These are phyloP conservation scores for Chenopodium album DNA, from an alignment of 148 eudicot species.

Conservation along the genomic window DNA sequence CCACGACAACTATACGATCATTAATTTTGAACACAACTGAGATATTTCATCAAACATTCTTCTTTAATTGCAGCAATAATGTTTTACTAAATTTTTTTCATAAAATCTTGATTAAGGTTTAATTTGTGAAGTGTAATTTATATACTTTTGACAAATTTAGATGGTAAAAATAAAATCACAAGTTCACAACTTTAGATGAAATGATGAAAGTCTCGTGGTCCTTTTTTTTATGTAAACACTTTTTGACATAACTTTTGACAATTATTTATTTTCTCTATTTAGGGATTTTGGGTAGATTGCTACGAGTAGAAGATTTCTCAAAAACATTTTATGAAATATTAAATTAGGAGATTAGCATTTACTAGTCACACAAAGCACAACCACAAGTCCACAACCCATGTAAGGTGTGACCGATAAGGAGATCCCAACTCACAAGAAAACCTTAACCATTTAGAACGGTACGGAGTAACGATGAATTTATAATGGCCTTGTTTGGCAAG, in stretches of 20 bases:
- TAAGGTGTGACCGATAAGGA: not conserved
- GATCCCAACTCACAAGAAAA: not conserved
- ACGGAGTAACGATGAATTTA: too few species aligned
- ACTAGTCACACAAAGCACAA: not conserved
- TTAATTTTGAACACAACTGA: slow-evolving; percentile 3
- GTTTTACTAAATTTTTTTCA: not conserved
- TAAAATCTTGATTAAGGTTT: not conserved
- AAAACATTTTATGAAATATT: too few species aligned
- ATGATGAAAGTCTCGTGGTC: not conserved
- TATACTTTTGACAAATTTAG: not conserved
- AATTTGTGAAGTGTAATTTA: not conserved
- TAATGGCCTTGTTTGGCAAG: too few species aligned
- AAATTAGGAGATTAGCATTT: not conserved
- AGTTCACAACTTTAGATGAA: not conserved
- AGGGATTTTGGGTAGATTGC: not conserved
- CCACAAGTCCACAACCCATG: not conserved
- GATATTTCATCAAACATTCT: slow-evolving; percentile 5
- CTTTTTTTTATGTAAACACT: not conserved
- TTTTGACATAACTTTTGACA: not conserved
- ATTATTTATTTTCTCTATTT: not conserved
- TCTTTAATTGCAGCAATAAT: not conserved
- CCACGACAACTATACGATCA: not conserved
- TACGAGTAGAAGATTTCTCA: not conserved
- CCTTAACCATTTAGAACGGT: not conserved
- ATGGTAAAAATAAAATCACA: not conserved